A percentile compares a stretch with the other conserved stretches of the same genome.
Conservation (phyloP, 2,329 filamentous ascomycete genomes). For the Fusarium mangiferae region DNA sequence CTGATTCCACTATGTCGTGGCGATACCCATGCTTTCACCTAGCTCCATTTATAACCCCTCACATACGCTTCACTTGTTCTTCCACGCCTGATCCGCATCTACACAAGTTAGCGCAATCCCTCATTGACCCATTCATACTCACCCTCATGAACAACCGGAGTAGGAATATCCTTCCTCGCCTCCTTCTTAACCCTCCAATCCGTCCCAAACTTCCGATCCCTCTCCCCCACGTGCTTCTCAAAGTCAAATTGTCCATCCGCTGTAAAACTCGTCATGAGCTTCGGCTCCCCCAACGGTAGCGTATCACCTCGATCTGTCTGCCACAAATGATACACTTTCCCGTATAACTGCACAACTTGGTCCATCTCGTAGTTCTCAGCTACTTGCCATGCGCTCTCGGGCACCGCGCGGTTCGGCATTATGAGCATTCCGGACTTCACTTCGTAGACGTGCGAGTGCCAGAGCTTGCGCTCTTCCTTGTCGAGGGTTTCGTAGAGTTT, state of each 20-base stretch:
- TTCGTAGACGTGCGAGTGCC: constrained; percentile 82
- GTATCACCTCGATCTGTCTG: constrained; percentile 79
- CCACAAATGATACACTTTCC: constrained; percentile 89
- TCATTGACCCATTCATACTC: constrained; percentile 2
- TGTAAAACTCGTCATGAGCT: constrained; percentile 66
- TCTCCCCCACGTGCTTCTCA: constrained; percentile 53
- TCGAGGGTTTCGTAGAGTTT: constrained; percentile 74
- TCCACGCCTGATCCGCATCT: constrained; percentile 43
- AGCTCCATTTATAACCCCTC: rapidly evolving
- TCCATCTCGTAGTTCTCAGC: constrained; percentile 86
- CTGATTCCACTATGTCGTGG: rapidly evolving
- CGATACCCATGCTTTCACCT: rapidly evolving
- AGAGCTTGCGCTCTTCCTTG: constrained; percentile 75
- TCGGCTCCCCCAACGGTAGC: constrained; percentile 62
- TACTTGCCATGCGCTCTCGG: constrained; percentile 73
- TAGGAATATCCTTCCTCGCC: constrained; percentile 54
- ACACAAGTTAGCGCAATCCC: neutral
- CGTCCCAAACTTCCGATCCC: constrained; percentile 58
- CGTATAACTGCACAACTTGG: constrained; percentile 78
- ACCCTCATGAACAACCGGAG: constrained; percentile 56
- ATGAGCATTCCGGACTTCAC: constrained; percentile 84
- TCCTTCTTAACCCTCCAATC: constrained; percentile 59
- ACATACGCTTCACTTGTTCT: neutral
- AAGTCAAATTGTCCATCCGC: constrained; percentile 61
- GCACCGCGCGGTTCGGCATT: constrained; percentile 73